These are phyloP conservation scores for Entophlyctis luteolus DNA, from an alignment of 192 early-diverging fungal genomes.

Conservation along the genomic window DNA sequence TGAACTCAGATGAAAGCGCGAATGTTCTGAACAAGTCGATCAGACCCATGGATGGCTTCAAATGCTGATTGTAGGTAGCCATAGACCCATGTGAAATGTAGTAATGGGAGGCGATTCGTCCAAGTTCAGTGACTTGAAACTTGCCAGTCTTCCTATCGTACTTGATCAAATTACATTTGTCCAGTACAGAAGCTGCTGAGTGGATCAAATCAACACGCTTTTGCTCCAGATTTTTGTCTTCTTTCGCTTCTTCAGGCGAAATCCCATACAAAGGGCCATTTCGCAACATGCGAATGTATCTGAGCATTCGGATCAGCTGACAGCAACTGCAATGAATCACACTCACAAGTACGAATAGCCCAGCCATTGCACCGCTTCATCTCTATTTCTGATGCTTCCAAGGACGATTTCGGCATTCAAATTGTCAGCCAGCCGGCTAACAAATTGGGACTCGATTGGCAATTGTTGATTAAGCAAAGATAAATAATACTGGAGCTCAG, in stretches of 20 bases:
- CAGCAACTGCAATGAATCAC: not conserved
- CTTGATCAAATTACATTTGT: slow-evolving; percentile 88
- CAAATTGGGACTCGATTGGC: slow-evolving; percentile 95
- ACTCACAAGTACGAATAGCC: slow-evolving; percentile 80
- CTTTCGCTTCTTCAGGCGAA: slow-evolving; percentile 59
- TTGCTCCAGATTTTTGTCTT: slow-evolving; percentile 75
- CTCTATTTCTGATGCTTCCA: slow-evolving; percentile 84
- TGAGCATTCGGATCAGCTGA: not conserved
- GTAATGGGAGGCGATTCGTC: slow-evolving; percentile 94
- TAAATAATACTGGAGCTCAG: slow-evolving; percentile 91
- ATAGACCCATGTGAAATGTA: slow-evolving; percentile 91
- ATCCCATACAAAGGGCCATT: slow-evolving; percentile 86
- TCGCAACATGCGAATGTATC: slow-evolving; percentile 90
- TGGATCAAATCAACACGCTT: slow-evolving; percentile 89
- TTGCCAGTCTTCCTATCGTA: slow-evolving; percentile 90
- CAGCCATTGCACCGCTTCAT: slow-evolving; percentile 94
- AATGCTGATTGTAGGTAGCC: slow-evolving; percentile 88
- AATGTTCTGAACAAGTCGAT: slow-evolving; percentile 90
- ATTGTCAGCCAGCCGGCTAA: slow-evolving; percentile 79
- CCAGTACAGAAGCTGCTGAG: slow-evolving; percentile 77
- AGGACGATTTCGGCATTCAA: slow-evolving; percentile 95
- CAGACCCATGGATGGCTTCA: slow-evolving; percentile 84
- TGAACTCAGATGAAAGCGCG: slow-evolving; percentile 87
- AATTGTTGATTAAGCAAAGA: slow-evolving; percentile 92
- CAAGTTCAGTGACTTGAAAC: slow-evolving; percentile 85